phyloP scores from a whole-genome alignment of 495 filamentous ascomycete genomes.

The Niebla homalea region DNA sequence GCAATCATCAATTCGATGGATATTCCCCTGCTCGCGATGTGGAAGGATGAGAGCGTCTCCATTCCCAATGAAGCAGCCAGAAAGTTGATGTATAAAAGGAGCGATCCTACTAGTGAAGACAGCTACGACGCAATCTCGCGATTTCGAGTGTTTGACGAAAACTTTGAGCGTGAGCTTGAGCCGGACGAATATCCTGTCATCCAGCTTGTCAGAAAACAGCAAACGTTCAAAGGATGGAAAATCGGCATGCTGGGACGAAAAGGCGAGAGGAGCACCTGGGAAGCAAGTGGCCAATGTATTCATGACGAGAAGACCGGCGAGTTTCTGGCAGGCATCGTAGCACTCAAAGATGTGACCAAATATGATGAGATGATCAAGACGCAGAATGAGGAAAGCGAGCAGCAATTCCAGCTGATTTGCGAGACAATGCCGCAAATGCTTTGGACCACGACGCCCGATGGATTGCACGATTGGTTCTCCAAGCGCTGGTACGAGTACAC shows the following conservation, averaged over 20 bases:
- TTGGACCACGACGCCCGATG: conserved; percentile 50
- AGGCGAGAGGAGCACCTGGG: conserved; percentile 34
- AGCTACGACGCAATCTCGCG: conserved; percentile 38
- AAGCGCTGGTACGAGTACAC: conserved; percentile 61
- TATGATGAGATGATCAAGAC: conserved; percentile 42
- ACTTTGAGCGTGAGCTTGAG: conserved; percentile 44
- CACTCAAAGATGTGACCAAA: conserved; percentile 53
- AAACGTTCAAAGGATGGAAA: conserved; percentile 36
- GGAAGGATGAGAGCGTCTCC: conserved; percentile 53
- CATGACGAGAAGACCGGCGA: conserved; percentile 46
- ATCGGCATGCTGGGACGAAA: conserved; percentile 45
- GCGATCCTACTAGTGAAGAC: conserved; percentile 30
- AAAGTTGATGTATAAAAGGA: conserved; percentile 32
- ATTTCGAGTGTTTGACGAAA: conserved; percentile 44
- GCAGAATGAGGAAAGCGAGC: conserved; percentile 49
- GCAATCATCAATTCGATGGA: conserved; percentile 54
- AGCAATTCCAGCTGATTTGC: conserved; percentile 54
- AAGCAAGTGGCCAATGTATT: conserved; percentile 46
- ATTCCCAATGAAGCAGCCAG: conserved; percentile 50
- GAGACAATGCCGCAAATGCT: conserved; percentile 58
- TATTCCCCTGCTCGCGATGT: conserved; percentile 56
- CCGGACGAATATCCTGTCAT: conserved; percentile 48
- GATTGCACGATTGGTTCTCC: conserved; percentile 48
- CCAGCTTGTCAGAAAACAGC: conserved; percentile 40
- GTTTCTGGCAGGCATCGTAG: conserved; percentile 51